These are phyloP conservation scores for Fusarium proliferatum DNA, from an alignment of 2,329 filamentous ascomycete species.

Conservation along the genomic window DNA sequence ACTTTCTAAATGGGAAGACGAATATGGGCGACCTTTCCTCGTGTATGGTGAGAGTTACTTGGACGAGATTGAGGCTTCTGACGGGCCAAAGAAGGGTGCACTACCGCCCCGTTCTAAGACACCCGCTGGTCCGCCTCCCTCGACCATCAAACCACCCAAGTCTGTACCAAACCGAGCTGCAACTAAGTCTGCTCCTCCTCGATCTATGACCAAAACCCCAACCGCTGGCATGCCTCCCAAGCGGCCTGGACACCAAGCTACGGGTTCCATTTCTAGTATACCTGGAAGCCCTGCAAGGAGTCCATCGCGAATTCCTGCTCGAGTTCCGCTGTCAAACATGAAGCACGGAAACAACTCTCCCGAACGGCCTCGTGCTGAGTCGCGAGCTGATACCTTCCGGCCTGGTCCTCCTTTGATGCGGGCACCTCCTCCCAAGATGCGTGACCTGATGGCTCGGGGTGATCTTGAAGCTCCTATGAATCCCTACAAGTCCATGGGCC, in stretches of 20 bases:
- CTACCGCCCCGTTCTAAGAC: slow-evolving; percentile 74
- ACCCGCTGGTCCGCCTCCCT: slow-evolving; percentile 70
- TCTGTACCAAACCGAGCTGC: slow-evolving; percentile 44
- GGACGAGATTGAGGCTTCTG: slow-evolving; percentile 78
- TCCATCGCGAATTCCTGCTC: slow-evolving; percentile 71
- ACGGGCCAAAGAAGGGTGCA: slow-evolving; percentile 63
- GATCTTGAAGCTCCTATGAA: slow-evolving; percentile 63
- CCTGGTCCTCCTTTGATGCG: slow-evolving; percentile 65
- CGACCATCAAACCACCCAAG: slow-evolving; percentile 51
- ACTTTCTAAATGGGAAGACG: slow-evolving; percentile 91
- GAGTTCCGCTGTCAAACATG: slow-evolving; percentile 75
- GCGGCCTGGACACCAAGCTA: slow-evolving; percentile 41
- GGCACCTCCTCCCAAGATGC: slow-evolving; percentile 91
- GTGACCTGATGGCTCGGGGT: slow-evolving; percentile 72
- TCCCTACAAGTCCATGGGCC: slow-evolving; percentile 60
- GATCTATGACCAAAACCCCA: slow-evolving; percentile 65
- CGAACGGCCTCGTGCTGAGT: slow-evolving; percentile 69
- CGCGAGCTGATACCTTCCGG: slow-evolving; percentile 60
- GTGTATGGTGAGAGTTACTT: slow-evolving; percentile 94
- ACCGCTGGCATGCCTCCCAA: slow-evolving; percentile 53
- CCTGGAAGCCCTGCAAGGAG: slow-evolving; percentile 50
- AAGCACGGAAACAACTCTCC: slow-evolving; percentile 82
- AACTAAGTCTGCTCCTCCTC: slow-evolving; percentile 51
- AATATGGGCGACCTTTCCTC: slow-evolving; percentile 91
- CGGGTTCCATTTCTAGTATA: slow-evolving; percentile 37